phyloP scores from a whole-genome alignment of 2,329 filamentous ascomycete genomes.

The Penicillium sp. region DNA sequence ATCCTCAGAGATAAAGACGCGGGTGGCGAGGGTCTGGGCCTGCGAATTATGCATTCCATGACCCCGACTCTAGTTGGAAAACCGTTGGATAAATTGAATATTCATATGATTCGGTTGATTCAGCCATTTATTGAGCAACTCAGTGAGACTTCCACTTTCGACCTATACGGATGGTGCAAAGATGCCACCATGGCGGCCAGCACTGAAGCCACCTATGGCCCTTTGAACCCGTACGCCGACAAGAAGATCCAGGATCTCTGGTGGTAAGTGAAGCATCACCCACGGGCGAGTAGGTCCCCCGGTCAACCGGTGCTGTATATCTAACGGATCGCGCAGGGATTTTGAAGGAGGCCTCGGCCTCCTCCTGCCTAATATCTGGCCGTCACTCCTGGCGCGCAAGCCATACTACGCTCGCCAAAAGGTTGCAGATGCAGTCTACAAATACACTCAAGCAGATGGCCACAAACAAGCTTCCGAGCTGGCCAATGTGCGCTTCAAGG shows the following conservation, averaged over 20 bases:
- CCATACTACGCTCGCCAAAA: constrained; percentile 33
- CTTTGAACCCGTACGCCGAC: constrained; percentile 24
- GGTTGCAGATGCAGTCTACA: constrained; percentile 30
- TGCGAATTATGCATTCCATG: constrained; percentile 20
- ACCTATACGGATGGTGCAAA: constrained; percentile 25
- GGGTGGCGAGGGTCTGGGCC: constrained; percentile 17
- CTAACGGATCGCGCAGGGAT: constrained; percentile 21
- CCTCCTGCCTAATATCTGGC: constrained; percentile 29
- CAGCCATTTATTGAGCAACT: constrained; percentile 15
- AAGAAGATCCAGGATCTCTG: constrained; percentile 16
- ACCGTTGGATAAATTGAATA: constrained; percentile 23
- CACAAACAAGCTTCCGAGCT: constrained; percentile 32
- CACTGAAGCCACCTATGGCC: constrained; percentile 25
- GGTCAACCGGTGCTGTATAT: too few species aligned
- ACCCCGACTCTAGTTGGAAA: constrained; percentile 19
- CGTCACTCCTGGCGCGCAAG: constrained; percentile 34
- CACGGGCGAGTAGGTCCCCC: too few species aligned
- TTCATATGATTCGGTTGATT: constrained; percentile 17
- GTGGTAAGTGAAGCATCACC: constrained; percentile 11
- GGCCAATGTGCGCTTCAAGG: constrained; percentile 13
- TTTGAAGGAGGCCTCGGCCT: constrained; percentile 32
- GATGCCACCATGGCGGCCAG: constrained; percentile 24
- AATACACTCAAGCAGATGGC: constrained; percentile 38
- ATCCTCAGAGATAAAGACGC: constrained; percentile 14
- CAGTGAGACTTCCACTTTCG: constrained; percentile 7